phyloP scores from a whole-genome alignment of 2,329 filamentous ascomycete species.

The Colletotrichum euphorbiae region DNA sequence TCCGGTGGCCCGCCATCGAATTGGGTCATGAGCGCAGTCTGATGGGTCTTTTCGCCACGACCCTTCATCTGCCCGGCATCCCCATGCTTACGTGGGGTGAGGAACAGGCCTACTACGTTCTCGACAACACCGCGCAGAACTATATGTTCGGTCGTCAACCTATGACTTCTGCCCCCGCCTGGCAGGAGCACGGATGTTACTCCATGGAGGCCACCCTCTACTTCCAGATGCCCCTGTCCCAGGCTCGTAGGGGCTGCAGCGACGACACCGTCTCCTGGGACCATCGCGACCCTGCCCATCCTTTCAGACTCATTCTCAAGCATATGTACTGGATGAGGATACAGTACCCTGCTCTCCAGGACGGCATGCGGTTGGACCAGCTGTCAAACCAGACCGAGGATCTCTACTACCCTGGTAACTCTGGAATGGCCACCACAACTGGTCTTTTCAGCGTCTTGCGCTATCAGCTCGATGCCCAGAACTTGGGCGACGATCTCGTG shows the following conservation, averaged over 20 bases:
- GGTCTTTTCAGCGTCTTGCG: slow-evolving; percentile 71
- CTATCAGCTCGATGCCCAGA: slow-evolving; percentile 52
- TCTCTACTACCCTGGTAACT: slow-evolving; percentile 62
- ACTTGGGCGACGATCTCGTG: slow-evolving; percentile 59
- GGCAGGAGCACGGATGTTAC: slow-evolving; percentile 75
- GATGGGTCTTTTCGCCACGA: slow-evolving; percentile 68
- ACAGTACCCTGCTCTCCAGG: slow-evolving; percentile 69
- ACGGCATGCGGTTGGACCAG: slow-evolving; percentile 66
- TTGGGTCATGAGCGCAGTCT: slow-evolving; percentile 68
- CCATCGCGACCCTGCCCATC: slow-evolving; percentile 71
- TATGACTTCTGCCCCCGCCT: slow-evolving; percentile 70
- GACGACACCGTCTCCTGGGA: slow-evolving; percentile 69
- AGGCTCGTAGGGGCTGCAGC: slow-evolving; percentile 64
- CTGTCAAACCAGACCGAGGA: slow-evolving; percentile 66
- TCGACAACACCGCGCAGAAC: slow-evolving; percentile 73
- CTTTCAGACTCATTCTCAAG: slow-evolving; percentile 70
- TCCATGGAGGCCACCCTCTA: slow-evolving; percentile 66
- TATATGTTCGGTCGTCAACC: slow-evolving; percentile 74
- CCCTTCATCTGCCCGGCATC: slow-evolving; percentile 71
- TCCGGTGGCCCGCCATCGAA: slow-evolving; percentile 70
- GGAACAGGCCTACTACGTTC: slow-evolving; percentile 72
- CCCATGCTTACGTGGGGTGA: slow-evolving; percentile 72
- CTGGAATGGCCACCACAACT: slow-evolving; percentile 64
- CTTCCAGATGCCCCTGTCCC: slow-evolving; percentile 67
- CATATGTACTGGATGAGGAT: slow-evolving; percentile 70